Conservation (phyloP, 345 rosid species). For the Psidium friedrichsthalianum region DNA sequence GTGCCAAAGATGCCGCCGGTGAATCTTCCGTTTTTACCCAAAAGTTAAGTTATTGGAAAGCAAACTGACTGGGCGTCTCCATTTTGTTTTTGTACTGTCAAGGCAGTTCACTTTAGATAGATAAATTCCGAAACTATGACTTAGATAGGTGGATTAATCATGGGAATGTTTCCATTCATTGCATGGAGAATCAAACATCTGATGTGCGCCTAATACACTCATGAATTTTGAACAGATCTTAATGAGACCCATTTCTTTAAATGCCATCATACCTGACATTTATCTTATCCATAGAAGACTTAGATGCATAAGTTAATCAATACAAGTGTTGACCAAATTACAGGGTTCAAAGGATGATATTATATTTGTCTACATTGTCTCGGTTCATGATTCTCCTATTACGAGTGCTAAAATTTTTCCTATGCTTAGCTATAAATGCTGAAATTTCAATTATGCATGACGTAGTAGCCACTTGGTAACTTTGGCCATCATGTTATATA, state of each 20-base stretch:
- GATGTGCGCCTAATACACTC: no score
- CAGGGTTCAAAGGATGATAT: neutral
- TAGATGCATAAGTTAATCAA: neutral
- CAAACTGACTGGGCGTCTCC: no score
- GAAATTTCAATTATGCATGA: neutral
- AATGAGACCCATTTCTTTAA: neutral
- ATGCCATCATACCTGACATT: neutral
- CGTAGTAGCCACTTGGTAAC: neutral
- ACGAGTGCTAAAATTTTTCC: neutral
- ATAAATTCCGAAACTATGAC: no score
- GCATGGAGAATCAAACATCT: no score
- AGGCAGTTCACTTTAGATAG: no score
- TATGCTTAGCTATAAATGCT: neutral
- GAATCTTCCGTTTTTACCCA: no score
- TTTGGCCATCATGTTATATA: neutral
- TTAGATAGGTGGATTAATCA: no score
- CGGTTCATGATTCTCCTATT: neutral
- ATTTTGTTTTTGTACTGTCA: no score
- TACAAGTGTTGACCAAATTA: neutral
- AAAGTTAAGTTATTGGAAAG: no score
- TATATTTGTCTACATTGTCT: neutral
- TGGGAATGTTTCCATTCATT: neutral
- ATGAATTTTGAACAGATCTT: no score
- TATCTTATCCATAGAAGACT: no score
- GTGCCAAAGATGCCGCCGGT: no score